Evolutionary conservation across 2,329 filamentous ascomycete species (phyloP), one percentile per base, ranked within the genome.

Genomic region (Fusarium pseudocircinatum): DNA sequence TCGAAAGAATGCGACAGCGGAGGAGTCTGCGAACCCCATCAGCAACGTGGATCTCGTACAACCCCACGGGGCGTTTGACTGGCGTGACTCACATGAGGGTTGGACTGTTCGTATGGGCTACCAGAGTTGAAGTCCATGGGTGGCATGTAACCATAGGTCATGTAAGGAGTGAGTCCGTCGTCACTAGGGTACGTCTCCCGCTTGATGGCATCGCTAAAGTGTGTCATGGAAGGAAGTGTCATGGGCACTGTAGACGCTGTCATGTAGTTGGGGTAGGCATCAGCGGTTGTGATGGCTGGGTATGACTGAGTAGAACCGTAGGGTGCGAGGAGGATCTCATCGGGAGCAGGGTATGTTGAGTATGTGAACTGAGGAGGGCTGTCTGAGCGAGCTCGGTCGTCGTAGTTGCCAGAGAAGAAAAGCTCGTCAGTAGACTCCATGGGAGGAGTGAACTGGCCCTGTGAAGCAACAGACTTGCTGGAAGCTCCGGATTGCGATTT

Each of bases 1-100:
- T 93, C 91, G 81, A 91, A 93, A 34, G 90, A 92, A 80, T 93
- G 91, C 78, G 91, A 93, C 77, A 94, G 89, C 79, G 93, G 91
- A 84, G 93, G 93, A 82, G 93, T 94, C 93, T 95, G 84, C 77
- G 75, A 81, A 78, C 82, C 81, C 67, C 81, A 84, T 88, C 85
- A 88, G 87, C 85, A 85, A 83, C 81, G 81, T 79, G 80, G 77
- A 78, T 82, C 81, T 81, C 81, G 81, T 77, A 81, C 79, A 68
- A 68, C 70, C 72, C 73, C 73, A 52, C 81, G 82, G 81, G 77
- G 80, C 78, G 79, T 82, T 80, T 84, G 84, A 79, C 81, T 78
- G 71, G 77, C 72, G 72, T 78, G 85, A 91, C 90, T 92, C 91
- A 95, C 93, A 89, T 93, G 92, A 87, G 91, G 89, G 83, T 89